phyloP scores from a whole-genome alignment of 441 rosid species.

The Pelargonium australe region DNA sequence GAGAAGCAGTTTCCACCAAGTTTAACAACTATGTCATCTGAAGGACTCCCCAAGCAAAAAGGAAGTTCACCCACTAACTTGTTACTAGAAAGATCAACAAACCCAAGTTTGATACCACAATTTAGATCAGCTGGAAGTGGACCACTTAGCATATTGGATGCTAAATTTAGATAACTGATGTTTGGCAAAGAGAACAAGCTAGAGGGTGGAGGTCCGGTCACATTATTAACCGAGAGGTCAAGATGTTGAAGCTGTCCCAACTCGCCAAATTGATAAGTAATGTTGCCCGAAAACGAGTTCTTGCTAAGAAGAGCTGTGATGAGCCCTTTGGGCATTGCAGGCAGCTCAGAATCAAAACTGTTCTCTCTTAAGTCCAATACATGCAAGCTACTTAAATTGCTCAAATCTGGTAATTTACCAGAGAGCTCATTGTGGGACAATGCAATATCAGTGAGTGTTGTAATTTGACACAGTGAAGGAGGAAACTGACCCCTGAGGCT shows the following conservation, averaged over 20 bases:
- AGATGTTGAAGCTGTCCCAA: slow-evolving; percentile 82
- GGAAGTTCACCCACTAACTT: slow-evolving; percentile 67
- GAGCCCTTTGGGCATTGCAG: slow-evolving; percentile 59
- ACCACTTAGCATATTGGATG: slow-evolving; percentile 71
- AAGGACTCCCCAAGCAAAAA: slow-evolving; percentile 54
- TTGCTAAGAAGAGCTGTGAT: slow-evolving; percentile 69
- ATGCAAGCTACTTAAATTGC: slow-evolving; percentile 49
- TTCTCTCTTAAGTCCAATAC: slow-evolving; percentile 85
- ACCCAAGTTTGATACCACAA: slow-evolving; percentile 75
- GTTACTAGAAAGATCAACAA: slow-evolving; percentile 82
- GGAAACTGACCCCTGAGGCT: slow-evolving; percentile 65
- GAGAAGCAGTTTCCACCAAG: slow-evolving; percentile 73
- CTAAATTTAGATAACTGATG: slow-evolving; percentile 79
- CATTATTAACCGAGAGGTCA: slow-evolving; percentile 69
- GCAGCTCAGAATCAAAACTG: slow-evolving; percentile 61
- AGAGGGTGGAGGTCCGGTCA: slow-evolving; percentile 61
- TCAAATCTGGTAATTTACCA: slow-evolving; percentile 78
- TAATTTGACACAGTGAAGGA: slow-evolving; percentile 49
- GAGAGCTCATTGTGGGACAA: slow-evolving; percentile 69
- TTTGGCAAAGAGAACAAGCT: slow-evolving; percentile 69
- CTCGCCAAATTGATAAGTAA: slow-evolving; percentile 47
- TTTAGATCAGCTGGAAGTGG: slow-evolving; percentile 41
- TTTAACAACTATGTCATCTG: slow-evolving; percentile 55
- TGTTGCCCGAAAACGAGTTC: slow-evolving; percentile 68
- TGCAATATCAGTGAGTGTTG: slow-evolving; percentile 59